Evolutionary conservation across 139 green algal genomes (phyloP), one percentile per base, ranked within the genome.

Genomic region (Coelastrella sp.): DNA sequence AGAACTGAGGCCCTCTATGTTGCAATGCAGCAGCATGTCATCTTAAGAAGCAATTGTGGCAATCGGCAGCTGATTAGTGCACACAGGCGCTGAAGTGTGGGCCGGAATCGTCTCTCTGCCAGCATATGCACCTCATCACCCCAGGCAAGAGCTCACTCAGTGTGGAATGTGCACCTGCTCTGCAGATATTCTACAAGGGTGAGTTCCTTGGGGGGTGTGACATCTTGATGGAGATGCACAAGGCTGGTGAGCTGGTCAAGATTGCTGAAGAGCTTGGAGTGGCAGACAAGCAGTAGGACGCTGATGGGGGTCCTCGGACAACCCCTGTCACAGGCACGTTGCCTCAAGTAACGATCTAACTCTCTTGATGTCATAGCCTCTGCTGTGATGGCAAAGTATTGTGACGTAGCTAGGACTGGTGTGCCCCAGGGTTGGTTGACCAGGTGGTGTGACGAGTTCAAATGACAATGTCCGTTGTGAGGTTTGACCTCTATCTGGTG

Each of bases 171-270:
- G 35, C 35, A 20, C 70, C 25, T 22, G 9, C 9, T 25, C 56
- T 82, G 70, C 97, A 99, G 94, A 89, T 99, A 7, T 99, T 97
- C 89, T 94, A 99, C 25, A 94, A 98, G 35, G 98, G 98, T 7
- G 98, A 99, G 90, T 99, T 99, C 89, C 79, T 99, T 8, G 98
- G 98, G 17, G 98, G 98, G 9, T 93, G 91, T 66, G 98, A 99
- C 95, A 99, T 99, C 82, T 89, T 99, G 25, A 96, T 96, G 91
- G 92, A 95, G 66, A 98, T 99, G 97, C 97, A 99, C 89, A 92
- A 99, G 70, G 96, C 91, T 12, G 97, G 97, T 1, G 97, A 99
- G 78, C 92, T 99, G 73, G 92, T 95, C 66, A 91, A 96, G 78
- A 10, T 97, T 81, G 91, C 98, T 14, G 88, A 95, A 78, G 82